Evolutionary conservation across 2,329 filamentous ascomycete genomes (phyloP).

Genomic region (Hypoxylon sp.): DNA sequence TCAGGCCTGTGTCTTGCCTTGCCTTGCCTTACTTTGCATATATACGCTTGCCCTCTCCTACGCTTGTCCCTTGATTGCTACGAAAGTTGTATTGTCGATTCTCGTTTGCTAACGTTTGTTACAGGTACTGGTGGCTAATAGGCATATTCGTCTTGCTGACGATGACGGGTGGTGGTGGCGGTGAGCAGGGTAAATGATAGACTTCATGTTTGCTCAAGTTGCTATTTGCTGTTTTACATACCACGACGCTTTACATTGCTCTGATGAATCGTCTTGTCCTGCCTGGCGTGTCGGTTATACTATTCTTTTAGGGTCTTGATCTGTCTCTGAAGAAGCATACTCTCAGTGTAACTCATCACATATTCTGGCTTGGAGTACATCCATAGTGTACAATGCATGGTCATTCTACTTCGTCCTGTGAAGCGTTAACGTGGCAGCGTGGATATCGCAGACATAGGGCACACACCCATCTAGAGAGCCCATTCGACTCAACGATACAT

Average conservation of each 20-base stretch:
- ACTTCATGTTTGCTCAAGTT: constrained; percentile 14
- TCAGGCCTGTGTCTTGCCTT: not conserved
- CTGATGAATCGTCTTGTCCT: not conserved
- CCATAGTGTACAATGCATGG: not conserved
- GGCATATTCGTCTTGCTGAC: constrained; percentile 62
- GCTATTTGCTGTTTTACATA: not conserved
- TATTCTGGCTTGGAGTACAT: not conserved
- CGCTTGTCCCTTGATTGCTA: not conserved
- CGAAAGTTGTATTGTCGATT: not conserved
- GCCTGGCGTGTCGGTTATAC: not conserved
- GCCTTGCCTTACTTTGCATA: not conserved
- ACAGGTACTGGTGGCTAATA: constrained; percentile 73
- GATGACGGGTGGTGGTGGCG: constrained; percentile 59
- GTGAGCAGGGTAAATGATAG: constrained; percentile 58
- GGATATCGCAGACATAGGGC: too few species aligned
- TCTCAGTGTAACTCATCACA: not conserved
- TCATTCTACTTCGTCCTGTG: not conserved
- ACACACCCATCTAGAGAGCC: not conserved
- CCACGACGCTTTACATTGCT: not conserved
- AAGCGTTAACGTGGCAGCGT: not conserved
- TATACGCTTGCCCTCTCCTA: not conserved
- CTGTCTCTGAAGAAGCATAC: not conserved
- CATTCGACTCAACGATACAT: not conserved
- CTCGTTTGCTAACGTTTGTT: constrained; percentile 22
- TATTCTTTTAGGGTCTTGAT: not conserved